These are phyloP conservation scores for Linum tenue DNA, from an alignment of 345 rosid species.

Conservation along the genomic window DNA sequence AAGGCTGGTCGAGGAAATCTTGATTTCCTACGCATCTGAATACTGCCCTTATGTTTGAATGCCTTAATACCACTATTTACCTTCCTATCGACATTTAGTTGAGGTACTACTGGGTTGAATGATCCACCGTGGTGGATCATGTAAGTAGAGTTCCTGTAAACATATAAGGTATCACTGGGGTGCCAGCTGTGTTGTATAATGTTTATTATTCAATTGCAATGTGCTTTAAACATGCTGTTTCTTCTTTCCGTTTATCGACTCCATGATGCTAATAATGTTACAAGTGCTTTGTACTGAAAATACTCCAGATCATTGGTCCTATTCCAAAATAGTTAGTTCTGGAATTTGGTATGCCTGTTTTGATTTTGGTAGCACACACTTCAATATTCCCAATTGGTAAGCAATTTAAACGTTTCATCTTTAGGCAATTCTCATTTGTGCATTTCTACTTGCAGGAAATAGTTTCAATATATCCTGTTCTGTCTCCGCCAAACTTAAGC, in stretches of 20 bases:
- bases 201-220: neutral
- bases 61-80: neutral
- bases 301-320: neutral
- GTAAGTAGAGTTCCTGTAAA: neutral
- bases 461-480: slow-evolving; percentile 89
- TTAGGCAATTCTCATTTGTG: neutral
- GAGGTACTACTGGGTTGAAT: neutral
- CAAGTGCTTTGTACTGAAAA: neutral
- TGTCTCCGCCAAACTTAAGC: slow-evolving; percentile 79
- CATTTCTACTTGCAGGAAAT: slow-evolving; percentile 59
- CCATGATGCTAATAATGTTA: neutral
- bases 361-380: neutral
- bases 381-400: neutral
- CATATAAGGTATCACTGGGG: neutral
- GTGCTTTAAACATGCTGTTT: neutral
- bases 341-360: neutral
- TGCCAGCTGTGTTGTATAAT: neutral
- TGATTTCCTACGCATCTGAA: neutral
- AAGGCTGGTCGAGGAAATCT: neutral
- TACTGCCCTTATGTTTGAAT: neutral
- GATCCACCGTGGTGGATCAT: neutral
- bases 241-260: neutral
- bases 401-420: neutral
- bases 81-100: neutral
- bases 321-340: no score